Base-by-base conservation (phyloP, 2,329 filamentous ascomycete genomes). In the Dactylellina leptospora region DNA sequence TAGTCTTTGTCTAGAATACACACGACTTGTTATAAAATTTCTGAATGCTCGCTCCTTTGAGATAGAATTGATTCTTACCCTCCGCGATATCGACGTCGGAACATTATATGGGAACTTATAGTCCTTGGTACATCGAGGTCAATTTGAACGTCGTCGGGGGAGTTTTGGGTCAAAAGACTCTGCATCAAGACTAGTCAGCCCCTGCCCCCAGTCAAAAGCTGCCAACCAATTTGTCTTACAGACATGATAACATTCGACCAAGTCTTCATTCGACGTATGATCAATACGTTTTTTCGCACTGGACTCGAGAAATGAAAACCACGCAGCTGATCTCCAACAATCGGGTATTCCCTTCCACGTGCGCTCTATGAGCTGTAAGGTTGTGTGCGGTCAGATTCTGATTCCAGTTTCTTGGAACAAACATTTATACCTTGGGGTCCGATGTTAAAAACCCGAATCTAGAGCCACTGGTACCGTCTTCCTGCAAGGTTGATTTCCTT, bases 321-420 rank as follows among this genome's bases (percentile, higher is more conserved):
- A 99, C 1, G 93, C 95, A 1, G 91, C 90, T 28, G 90, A 87
- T 55, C 95, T 89, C 95, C 95, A 99, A 74, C 92, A 88, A 80
- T 99, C 95, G 0, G 95, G 95, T 74, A 99, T 96, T 27, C 95
- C 95, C 79, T 99, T 99, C 95, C 95, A 99, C 0, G 92, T 96
- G 62, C 95, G 87, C 75, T 93, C 90, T 68, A 96, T 88, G 44
- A 99, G 83, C 79, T 97, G 36, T 16, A 18, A 6, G n/a, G 22
- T 5, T 27, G 4, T 1, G 40, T 4, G 2, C 18, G 1, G 38
- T 62, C 4, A 71, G 53, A 4, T 11, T 11, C 16, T 51, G 5
- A 4, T 42, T 40, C 6, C 13, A 30, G 2, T 2, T 4, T 5
- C 28, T 1, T 58, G 18, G 6, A 9, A 33, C 28, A 16, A 38